phyloP scores from a whole-genome alignment of 257 asterid species.

The Datura wrightii region DNA sequence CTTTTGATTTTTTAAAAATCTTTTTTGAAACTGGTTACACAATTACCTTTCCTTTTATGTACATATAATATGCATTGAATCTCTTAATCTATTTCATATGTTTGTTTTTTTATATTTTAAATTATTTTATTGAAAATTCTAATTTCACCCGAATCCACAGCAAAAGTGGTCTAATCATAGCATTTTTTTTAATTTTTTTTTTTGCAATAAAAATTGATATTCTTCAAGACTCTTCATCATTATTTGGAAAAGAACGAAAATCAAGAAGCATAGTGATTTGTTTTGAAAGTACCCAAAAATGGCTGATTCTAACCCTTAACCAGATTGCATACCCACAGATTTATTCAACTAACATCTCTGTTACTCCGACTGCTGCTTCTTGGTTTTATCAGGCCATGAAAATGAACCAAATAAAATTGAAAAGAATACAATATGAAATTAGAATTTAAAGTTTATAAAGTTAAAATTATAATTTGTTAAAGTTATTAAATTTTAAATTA shows the following conservation, averaged over 20 bases:
- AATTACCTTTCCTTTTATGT: too few species aligned
- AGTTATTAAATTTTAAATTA: neutral
- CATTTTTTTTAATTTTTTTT: too few species aligned
- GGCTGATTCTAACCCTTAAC: neutral
- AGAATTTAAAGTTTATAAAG: neutral
- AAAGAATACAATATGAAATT: accelerated
- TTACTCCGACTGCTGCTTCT: neutral
- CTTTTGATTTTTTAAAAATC: too few species aligned
- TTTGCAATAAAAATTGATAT: neutral
- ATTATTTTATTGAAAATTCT: neutral
- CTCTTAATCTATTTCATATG: neutral
- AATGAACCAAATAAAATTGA: neutral
- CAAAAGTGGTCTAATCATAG: neutral
- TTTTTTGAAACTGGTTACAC: too few species aligned
- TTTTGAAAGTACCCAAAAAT: neutral
- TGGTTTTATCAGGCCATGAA: neutral
- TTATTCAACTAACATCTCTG: neutral
- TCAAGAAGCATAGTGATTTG: neutral
- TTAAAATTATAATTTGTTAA: neutral
- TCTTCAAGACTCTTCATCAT: too few species aligned
- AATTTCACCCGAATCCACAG: too few species aligned
- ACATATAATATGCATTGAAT: too few species aligned
- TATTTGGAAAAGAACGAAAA: neutral
- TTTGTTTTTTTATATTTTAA: too few species aligned
- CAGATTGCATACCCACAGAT: neutral